Evolutionary conservation across 129 eudicot species (phyloP), one percentile per base, ranked within the genome.

Genomic region (Scalesia atractyloides): DNA sequence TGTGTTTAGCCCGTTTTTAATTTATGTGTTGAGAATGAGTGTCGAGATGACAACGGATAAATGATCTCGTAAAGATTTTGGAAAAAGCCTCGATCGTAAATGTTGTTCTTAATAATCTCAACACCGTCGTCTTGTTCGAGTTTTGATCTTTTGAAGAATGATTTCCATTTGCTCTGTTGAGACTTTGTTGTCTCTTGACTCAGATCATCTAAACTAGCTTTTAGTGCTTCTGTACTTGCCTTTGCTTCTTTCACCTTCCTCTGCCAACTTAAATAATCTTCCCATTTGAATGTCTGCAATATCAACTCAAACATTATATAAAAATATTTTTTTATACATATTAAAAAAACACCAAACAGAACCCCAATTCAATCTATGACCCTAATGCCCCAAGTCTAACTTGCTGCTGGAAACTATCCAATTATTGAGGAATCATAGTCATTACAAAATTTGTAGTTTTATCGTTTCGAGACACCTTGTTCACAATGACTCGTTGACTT

Each of bases 221-320:
- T 90, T 41, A 93, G 87, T 54, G 97, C 96, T 59, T 70, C 84
- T 17, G 88, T 80, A 81, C 98, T 90, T 30, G 84, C 91, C 79
- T 87, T 93, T n/a, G 97, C 98, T 84, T 93, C 97, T 7, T 84
- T 79, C 36, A 90, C 79, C 79, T 82, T 90, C 83, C 87, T 87
- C 70, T 86, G 88, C 83, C 91, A 86, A 73, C 89, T 82, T 75
- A 85, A 6, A 70, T 90, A 84, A n/a, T 93, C 98, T 50, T 90
- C 87, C 98, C 98, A 93, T 74, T 93, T 93, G 65, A 87, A 93
- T 46, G 86, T 87, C 98, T 93, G 80, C 37, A 76, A 26, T 7
- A 68, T 48, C 22, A 73, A 34, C 48, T 37, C 24, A 22, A 50
- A 75, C 37, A 58, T 22, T 8, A 9, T 9, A 34, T 22, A 22